Conservation (phyloP, 495 filamentous ascomycete genomes). For the Aspergillus bridgeri region DNA sequence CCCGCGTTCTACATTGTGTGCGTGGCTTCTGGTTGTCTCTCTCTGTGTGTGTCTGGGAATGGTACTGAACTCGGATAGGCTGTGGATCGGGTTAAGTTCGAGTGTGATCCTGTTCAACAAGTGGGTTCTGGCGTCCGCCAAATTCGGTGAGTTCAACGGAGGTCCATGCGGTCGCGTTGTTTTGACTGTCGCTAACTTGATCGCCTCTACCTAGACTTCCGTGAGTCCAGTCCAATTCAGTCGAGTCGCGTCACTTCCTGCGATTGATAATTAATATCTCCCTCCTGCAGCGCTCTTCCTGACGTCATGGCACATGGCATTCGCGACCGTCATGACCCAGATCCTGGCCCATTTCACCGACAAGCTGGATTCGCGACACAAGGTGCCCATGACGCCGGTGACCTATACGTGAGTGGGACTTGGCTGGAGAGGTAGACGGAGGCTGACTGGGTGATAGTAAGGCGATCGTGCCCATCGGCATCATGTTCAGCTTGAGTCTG, state of each 20-base stretch:
- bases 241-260: too few relatives aligned
- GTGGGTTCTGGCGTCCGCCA: constrained; percentile 68
- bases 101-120: constrained; percentile 99
- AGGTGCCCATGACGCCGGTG: constrained; percentile 87
- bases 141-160: constrained; percentile 63
- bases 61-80: constrained; percentile 40
- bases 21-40: background rate
- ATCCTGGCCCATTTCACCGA: constrained; percentile 79
- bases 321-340: constrained; percentile 89
- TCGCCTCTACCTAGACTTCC: constrained; percentile 30
- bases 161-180: constrained; percentile 50
- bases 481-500: constrained; percentile 90
- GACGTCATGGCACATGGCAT: constrained; percentile 89
- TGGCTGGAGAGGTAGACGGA: background rate
- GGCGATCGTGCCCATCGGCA: constrained; percentile 86
- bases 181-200: background rate
- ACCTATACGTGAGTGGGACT: constrained; percentile 63
- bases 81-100: constrained; percentile 90
- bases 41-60: too few relatives aligned
- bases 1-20: background rate
- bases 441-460: background rate
- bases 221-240: constrained; percentile 29
- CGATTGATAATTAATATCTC: constrained; percentile 8
- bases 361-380: constrained; percentile 83
- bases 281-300: constrained; percentile 64